These are phyloP conservation scores for Epichloe uncinata DNA, from an alignment of 2,329 filamentous ascomycete genomes.

Conservation along the genomic window DNA sequence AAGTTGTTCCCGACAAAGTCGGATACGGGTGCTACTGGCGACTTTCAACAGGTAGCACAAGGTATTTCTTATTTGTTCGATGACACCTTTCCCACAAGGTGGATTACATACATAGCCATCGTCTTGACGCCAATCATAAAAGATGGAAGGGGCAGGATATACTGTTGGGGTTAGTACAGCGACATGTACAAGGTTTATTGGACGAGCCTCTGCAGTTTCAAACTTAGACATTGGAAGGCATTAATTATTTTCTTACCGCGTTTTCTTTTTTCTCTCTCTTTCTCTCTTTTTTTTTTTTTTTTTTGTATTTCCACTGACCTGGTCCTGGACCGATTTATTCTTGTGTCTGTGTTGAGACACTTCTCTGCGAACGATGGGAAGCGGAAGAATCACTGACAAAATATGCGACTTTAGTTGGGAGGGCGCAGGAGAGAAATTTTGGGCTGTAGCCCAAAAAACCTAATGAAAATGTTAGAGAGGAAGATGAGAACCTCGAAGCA, in stretches of 20 bases:
- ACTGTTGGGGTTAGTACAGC: conserved; percentile 1
- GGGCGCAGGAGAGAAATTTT: conserved; percentile 1
- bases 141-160: neutral
- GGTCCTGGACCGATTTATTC: neutral
- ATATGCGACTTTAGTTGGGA: neutral
- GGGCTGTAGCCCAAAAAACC: neutral
- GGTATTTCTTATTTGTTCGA: conserved; percentile 1
- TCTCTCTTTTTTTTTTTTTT: neutral
- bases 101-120: neutral
- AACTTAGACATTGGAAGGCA: conserved; percentile 3
- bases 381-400: neutral
- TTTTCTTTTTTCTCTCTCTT: conserved; percentile 1
- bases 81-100: neutral
- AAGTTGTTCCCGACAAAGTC: neutral
- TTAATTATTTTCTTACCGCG: conserved; percentile 3
- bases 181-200: conserved; percentile 2
- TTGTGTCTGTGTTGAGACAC: neutral
- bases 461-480: conserved; percentile 4
- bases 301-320: neutral
- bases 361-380: neutral
- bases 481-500: conserved; percentile 5
- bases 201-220: conserved; percentile 1
- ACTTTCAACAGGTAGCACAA: neutral
- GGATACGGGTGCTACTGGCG: neutral
- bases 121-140: neutral